These are phyloP conservation scores for Fermentozyma sake DNA, from an alignment of 1,139 yeast genomes.

Conservation along the genomic window DNA sequence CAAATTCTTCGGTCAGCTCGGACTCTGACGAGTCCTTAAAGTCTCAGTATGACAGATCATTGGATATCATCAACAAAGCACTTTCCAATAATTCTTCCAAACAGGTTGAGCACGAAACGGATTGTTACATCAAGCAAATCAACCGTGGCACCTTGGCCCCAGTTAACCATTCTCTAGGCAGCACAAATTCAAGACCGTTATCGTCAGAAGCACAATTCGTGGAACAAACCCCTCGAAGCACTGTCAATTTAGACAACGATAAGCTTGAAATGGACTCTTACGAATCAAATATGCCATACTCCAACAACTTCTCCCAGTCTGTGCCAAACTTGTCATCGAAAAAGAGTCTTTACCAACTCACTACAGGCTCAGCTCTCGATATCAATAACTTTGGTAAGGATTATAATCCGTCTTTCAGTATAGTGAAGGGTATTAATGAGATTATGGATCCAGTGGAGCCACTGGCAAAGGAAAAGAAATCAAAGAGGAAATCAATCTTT, in stretches of 20 bases:
- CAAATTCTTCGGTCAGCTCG: conserved; percentile 12
- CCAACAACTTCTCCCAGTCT: too few relatives aligned
- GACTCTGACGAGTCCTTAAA: conserved; percentile 18
- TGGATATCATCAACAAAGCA: conserved; percentile 25
- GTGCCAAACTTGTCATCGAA: conserved; percentile 2
- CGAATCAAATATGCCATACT: too few relatives aligned
- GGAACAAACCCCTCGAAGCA: too few relatives aligned
- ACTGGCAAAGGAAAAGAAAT: conserved; percentile 5
- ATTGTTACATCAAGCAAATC: too few relatives aligned
- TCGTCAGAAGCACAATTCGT: too few relatives aligned
- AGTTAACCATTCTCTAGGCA: too few relatives aligned
- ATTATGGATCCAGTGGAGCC: conserved; percentile 7
- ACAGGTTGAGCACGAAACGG: too few relatives aligned
- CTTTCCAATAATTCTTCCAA: conserved; percentile 16
- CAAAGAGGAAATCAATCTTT: conserved; percentile 20
- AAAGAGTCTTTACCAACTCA: conserved; percentile 19
- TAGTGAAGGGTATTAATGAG: conserved; percentile 15
- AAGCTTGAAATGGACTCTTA: too few relatives aligned
- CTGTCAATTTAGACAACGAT: too few relatives aligned
- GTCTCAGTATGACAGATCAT: conserved; percentile 20
- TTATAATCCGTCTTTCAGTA: conserved; percentile 36
- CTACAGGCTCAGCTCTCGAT: conserved; percentile 41
- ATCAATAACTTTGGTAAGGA: conserved; percentile 39
- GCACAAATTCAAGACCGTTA: too few relatives aligned
- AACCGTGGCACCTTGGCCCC: too few relatives aligned